Base-by-base conservation (phyloP, 345 rosid species). In the Rhodomyrtus tomentosa region DNA sequence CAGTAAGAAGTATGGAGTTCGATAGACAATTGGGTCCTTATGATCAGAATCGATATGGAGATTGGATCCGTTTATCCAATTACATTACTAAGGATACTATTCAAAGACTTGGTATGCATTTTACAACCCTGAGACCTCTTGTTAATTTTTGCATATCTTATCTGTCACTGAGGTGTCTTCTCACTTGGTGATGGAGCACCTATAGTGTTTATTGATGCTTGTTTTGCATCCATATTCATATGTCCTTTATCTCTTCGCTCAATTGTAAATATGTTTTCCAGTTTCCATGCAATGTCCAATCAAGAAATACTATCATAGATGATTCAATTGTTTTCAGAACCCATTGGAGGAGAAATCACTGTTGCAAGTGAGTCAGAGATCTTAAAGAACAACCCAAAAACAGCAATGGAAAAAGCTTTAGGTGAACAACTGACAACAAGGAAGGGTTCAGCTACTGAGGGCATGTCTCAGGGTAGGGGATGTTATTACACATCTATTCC, bases 321-420 rank as follows among this genome's bases (percentile, higher is more conserved):
- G 82, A n/a, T 10, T 81, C 24, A 1, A 68, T 29, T 48, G 81
- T 85, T 83, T 83, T 80, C 93, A 96, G 99, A 94, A 87, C 98
- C 99, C 42, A 89, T 96, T 87, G 98, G 98, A 86, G 98, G 98
- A 84, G 98, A 94, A 86, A 95, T 96, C 84, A 92, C 96, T 0
- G 95, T 96, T 80, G 88, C 90, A 68, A 81, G 88, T 27, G 98
- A 96, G 87, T 88, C 95, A 87, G 92, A 83, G 85, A 87, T 91
- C 85, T 82, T 84, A 79, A 87, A 86, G 82, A 89, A 79, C 27
- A 84, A 89, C 84, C 90, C 90, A n/a, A 93, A 90, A 87, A 86
- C 95, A 2, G 58, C 87, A n/a, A 90, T 90, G 88, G 99, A 95
- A 87, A 92, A 81, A 89, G 92, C 93, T 88, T 87, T 96, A 84